Conservation (phyloP, 257 asterid species). For the Thymus quinquecostatus region DNA sequence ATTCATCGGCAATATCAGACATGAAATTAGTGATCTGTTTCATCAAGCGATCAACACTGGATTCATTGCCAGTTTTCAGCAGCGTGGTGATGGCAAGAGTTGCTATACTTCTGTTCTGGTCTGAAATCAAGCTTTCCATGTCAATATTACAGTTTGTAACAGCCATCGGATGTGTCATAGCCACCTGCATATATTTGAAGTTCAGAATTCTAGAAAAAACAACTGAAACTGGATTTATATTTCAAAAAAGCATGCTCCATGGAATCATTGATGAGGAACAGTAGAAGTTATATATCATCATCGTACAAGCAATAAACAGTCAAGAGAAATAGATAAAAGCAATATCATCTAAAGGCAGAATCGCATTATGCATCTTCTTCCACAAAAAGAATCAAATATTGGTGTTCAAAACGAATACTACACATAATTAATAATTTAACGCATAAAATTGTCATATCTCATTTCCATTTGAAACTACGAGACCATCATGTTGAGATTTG, state of each 20-base stretch:
- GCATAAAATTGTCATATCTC: neutral
- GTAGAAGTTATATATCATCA: constrained; percentile 10
- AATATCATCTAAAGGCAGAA: neutral
- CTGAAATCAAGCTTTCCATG: constrained; percentile 96
- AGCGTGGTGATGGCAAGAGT: constrained; percentile 74
- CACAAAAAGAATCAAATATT: constrained; percentile 9
- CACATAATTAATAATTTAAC: constrained; percentile 1
- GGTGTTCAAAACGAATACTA: neutral
- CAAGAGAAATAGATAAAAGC: neutral
- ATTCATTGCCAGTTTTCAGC: constrained; percentile 92
- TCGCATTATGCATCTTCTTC: constrained; percentile 11
- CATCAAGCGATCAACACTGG: constrained; percentile 93
- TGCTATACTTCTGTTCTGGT: constrained; percentile 64
- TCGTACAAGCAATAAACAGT: constrained; percentile 21
- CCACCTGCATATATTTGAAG: constrained; percentile 64
- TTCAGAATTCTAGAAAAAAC: constrained; percentile 12
- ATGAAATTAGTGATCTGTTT: constrained; percentile 91
- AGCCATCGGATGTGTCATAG: constrained; percentile 94
- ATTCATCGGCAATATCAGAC: constrained; percentile 98
- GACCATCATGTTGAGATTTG: neutral
- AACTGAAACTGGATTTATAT: constrained; percentile 1
- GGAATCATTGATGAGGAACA: neutral
- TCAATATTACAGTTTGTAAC: constrained; percentile 94
- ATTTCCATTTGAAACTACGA: constrained; percentile 6
- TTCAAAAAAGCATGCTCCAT: neutral